These are phyloP conservation scores for Rhododendron kiyosumense DNA, from an alignment of 148 eudicot species.

Conservation along the genomic window DNA sequence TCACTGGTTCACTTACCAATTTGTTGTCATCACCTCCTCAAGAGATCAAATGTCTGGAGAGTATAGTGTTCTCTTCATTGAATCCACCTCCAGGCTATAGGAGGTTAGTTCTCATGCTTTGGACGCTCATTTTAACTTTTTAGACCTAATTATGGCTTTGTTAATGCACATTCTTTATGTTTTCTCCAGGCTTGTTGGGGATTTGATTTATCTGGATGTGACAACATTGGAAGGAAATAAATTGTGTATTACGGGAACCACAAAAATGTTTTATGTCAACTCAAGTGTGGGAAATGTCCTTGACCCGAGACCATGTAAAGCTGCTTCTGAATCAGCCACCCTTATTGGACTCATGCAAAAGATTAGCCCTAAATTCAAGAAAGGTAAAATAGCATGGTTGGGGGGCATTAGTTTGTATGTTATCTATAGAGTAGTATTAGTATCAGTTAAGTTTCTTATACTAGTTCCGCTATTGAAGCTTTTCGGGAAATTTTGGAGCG, in stretches of 20 bases:
- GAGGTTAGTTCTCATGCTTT: conserved; percentile 47
- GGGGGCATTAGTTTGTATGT: background rate
- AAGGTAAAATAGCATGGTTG: conserved; percentile 47
- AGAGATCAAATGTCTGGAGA: conserved; percentile 79
- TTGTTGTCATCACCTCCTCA: conserved; percentile 61
- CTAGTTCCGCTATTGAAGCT: conserved; percentile 40
- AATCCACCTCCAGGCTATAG: conserved; percentile 97
- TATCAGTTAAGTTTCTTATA: conserved; percentile 1
- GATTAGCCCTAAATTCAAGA: conserved; percentile 85
- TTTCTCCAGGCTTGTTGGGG: conserved; percentile 86
- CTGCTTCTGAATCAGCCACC: conserved; percentile 70
- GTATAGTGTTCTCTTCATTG: conserved; percentile 84
- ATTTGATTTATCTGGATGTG: conserved; percentile 89
- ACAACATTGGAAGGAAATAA: conserved; percentile 75
- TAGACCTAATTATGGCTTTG: background rate
- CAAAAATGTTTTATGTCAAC: conserved; percentile 74
- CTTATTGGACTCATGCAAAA: conserved; percentile 87
- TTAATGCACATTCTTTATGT: background rate
- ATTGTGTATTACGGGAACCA: conserved; percentile 85
- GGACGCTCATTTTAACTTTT: background rate
- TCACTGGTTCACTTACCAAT: conserved; percentile 56
- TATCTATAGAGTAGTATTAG: background rate
- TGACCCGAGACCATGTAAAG: conserved; percentile 76
- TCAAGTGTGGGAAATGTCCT: conserved; percentile 59
- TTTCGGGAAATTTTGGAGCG: conserved; percentile 83